Conservation (phyloP, 148 eudicot species). For the Vaccinium darrowii region DNA sequence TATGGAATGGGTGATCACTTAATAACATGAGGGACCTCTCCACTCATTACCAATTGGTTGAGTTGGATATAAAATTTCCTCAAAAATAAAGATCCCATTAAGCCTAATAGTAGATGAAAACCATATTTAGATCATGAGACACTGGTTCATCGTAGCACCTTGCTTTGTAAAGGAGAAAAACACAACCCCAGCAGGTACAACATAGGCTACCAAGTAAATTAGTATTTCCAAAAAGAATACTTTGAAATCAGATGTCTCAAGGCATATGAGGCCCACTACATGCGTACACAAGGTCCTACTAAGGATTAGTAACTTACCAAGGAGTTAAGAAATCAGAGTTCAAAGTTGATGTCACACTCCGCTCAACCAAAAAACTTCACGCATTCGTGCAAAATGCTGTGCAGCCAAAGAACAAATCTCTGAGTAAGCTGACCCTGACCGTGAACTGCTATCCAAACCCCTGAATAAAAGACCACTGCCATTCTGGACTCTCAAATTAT, state of each 20-base stretch:
- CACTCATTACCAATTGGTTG: too few species aligned
- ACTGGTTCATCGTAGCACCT: background rate
- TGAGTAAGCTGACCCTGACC: slow-evolving; percentile 73
- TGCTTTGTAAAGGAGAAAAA: slow-evolving; percentile 2
- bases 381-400: slow-evolving; percentile 91
- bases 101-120: background rate
- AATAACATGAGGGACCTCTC: too few species aligned
- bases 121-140: background rate
- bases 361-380: slow-evolving; percentile 89
- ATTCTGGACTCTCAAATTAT: slow-evolving; percentile 41
- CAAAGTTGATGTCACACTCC: slow-evolving; percentile 81
- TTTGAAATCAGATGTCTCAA: background rate
- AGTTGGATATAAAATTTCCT: too few species aligned
- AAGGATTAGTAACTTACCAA: slow-evolving; percentile 48
- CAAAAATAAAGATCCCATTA: background rate
- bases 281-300: background rate
- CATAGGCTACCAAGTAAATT: background rate
- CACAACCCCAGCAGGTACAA: background rate
- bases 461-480: slow-evolving; percentile 47
- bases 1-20: too few species aligned
- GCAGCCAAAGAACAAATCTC: slow-evolving; percentile 88
- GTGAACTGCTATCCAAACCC: slow-evolving; percentile 41
- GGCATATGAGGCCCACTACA: background rate
- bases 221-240: background rate
- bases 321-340: slow-evolving; percentile 93